Percentiles rank a stretch among this genome's conserved stretches.
These are phyloP conservation scores for Rhypophila decipiens DNA, from an alignment of 495 filamentous ascomycete species.

Conservation along the genomic window DNA sequence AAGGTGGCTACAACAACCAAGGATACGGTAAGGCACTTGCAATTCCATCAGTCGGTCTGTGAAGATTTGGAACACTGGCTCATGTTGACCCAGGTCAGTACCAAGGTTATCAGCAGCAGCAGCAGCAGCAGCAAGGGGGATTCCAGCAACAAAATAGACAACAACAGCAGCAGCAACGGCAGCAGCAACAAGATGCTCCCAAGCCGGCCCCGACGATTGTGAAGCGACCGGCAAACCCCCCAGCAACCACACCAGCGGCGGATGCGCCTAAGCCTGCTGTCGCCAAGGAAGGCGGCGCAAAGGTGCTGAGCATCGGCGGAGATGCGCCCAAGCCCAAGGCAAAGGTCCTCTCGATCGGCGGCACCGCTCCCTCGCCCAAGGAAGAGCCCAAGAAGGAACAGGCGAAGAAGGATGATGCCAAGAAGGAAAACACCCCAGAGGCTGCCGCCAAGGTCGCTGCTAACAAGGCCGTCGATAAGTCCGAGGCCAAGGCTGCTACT, in stretches of 20 bases:
- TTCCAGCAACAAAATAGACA: slow-evolving; percentile 44
- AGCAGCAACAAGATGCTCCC: slow-evolving; percentile 49
- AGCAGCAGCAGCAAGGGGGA: slow-evolving; percentile 32
- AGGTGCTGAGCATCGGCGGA: slow-evolving; percentile 47
- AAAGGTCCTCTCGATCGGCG: slow-evolving; percentile 55
- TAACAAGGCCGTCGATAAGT: slow-evolving; percentile 75
- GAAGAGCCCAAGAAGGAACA: slow-evolving; percentile 25
- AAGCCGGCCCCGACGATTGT: slow-evolving; percentile 59
- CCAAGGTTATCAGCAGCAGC: slow-evolving; percentile 39
- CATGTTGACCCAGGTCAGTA: slow-evolving; percentile 37
- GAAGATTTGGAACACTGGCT: slow-evolving; percentile 19
- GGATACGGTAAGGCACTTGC: slow-evolving; percentile 46
- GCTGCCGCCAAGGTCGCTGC: slow-evolving; percentile 53
- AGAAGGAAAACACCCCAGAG: slow-evolving; percentile 42
- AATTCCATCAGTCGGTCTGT: slow-evolving; percentile 7
- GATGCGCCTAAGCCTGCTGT: slow-evolving; percentile 41
- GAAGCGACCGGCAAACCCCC: slow-evolving; percentile 51
- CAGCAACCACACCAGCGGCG: slow-evolving; percentile 34
- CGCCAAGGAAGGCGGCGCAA: slow-evolving; percentile 40
- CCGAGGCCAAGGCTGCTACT: slow-evolving; percentile 59
- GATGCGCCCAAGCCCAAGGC: slow-evolving; percentile 53
- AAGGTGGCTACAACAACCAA: slow-evolving; percentile 50
- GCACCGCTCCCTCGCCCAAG: slow-evolving; percentile 33
- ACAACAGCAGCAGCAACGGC: slow-evolving; percentile 52
- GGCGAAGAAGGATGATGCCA: slow-evolving; percentile 45